phyloP scores from a whole-genome alignment of 176 grass and related monocot species.

The Carex myosuroides region DNA sequence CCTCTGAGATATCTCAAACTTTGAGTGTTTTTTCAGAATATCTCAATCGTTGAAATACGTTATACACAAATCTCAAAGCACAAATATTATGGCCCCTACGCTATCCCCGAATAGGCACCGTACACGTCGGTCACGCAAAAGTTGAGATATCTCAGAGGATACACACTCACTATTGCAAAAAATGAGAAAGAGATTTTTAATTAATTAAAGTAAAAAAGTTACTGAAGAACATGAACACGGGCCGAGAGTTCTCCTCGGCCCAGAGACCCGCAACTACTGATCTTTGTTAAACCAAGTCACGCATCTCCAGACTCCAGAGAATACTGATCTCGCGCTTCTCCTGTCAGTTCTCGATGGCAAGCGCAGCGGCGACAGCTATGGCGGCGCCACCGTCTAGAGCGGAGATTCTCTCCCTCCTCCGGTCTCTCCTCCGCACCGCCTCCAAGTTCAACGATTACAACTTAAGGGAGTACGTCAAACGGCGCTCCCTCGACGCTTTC shows the following conservation, averaged over 20 bases:
- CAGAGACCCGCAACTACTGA: not conserved
- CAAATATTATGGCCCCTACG: too few species aligned
- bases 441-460: constrained; percentile 83
- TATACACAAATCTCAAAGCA: too few species aligned
- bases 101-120: too few species aligned
- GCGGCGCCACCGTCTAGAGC: constrained; percentile 33
- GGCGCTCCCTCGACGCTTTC: constrained; percentile 56
- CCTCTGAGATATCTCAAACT: too few species aligned
- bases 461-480: constrained; percentile 62
- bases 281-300: not conserved
- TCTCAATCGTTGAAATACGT: too few species aligned
- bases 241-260: not conserved
- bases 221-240: not conserved
- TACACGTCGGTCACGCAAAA: too few species aligned
- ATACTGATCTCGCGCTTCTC: constrained; percentile 13
- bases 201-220: too few species aligned
- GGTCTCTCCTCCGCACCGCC: constrained; percentile 53
- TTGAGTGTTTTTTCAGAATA: too few species aligned
- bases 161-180: too few species aligned
- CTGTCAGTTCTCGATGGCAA: constrained; percentile 21
- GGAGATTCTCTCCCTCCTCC: constrained; percentile 56
- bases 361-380: constrained; percentile 24
- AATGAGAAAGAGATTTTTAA: too few species aligned
- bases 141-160: too few species aligned
- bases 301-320: constrained; percentile 25